Evolutionary conservation across 2,329 filamentous ascomycete species (phyloP), one percentile per base, ranked within the genome.

Genomic region (Bipolaris victoriae): DNA sequence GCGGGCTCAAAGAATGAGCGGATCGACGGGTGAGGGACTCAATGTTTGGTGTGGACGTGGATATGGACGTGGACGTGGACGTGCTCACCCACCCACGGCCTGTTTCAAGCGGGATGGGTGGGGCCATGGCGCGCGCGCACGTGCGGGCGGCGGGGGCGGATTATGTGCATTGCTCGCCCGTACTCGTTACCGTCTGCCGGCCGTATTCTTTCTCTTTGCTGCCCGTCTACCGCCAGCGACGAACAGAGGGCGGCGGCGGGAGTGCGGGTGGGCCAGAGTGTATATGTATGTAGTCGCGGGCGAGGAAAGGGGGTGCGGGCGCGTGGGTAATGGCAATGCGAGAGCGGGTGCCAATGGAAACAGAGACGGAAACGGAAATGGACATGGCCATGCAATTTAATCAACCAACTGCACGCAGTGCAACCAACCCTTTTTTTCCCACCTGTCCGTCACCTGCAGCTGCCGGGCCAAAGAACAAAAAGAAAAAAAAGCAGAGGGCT

Each of bases 71-170:
- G 44, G n/a, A 16, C 16, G 35, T 37, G 35, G 35, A 37, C 35
- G 15, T 16, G 26, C 26, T 11, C 15, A 13, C 11, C 24, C 29
- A 29, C 31, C 26, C 24, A 33, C 16, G 24, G 49, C n/a, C 16
- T 29, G 40, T 45, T 35, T 37, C 22, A 46, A 39, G 33, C 43
- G 50, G 40, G 29, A 11, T 15, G 45, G 35, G 45, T 49, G 36
- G 29, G 36, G 18, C 24, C 39, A 44, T 51, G 33, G 22, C 33
- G 46, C 46, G 22, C 33, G 22, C 4, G 22, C 46, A 48, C 15
- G 45, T 37, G 45, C 45, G 20, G 31, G 20, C 45, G n/a, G 40
- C 22, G 40, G 40, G 40, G 37, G 40, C 13, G 29, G 29, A 31
- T 31, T 31, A 31, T 31, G 29, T 31, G 29, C 29, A 31, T 31